Evolutionary conservation across 306 rosid genomes (phyloP).

Genomic region (Citrullus mucosospermus): DNA sequence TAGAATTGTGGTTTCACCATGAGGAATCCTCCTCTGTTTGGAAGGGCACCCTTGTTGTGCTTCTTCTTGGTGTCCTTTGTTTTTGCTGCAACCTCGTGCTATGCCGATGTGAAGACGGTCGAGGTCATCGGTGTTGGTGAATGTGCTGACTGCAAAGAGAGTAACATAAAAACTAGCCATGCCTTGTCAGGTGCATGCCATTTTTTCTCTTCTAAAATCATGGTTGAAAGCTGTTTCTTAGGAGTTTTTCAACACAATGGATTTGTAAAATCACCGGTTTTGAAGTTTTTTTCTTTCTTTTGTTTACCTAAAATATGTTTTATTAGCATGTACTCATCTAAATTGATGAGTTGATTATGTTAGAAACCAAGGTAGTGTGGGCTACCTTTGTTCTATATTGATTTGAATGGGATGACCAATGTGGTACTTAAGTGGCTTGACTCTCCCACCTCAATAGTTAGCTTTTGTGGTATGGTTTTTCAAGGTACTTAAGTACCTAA

Average conservation of each 20-base stretch:
- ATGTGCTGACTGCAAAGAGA: conserved; percentile 55
- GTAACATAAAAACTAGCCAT: conserved; percentile 38
- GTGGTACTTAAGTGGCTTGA: too few species aligned
- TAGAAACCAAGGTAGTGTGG: too few species aligned
- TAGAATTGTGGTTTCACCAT: not conserved
- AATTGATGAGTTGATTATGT: not conserved
- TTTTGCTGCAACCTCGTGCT: conserved; percentile 32
- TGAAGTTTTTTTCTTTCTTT: not conserved
- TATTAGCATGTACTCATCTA: not conserved
- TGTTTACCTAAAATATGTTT: not conserved
- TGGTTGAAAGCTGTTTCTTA: not conserved
- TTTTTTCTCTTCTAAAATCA: not conserved
- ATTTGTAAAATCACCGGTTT: not conserved
- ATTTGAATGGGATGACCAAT: too few species aligned
- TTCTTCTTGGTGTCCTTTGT: conserved; percentile 41
- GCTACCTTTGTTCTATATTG: too few species aligned
- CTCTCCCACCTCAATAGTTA: too few species aligned
- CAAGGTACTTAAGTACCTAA: too few species aligned
- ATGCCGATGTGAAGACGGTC: conserved; percentile 33
- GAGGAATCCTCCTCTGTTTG: conserved; percentile 14
- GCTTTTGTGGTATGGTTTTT: too few species aligned
- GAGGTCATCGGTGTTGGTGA: conserved; percentile 71
- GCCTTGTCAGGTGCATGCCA: conserved; percentile 56
- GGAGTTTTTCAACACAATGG: not conserved
- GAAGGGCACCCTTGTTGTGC: conserved; percentile 28